These are phyloP conservation scores for Fraxinus cuspidata DNA, from an alignment of 257 asterid genomes.

Conservation along the genomic window DNA sequence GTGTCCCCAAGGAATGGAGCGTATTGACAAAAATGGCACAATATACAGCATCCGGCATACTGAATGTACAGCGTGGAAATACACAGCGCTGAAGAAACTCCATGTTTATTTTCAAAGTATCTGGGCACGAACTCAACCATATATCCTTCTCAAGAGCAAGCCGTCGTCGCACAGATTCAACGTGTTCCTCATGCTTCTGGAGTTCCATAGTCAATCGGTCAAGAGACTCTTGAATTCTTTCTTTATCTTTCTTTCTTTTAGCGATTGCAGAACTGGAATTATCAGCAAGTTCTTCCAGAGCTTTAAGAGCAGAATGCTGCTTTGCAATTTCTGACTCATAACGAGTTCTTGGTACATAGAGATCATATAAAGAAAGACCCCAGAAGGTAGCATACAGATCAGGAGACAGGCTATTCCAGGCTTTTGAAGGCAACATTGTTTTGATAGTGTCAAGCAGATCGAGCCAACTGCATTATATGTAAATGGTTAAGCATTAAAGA, in stretches of 20 bases:
- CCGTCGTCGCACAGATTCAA: constrained; percentile 86
- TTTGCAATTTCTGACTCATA: constrained; percentile 85
- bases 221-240: constrained; percentile 95
- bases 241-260: constrained; percentile 96
- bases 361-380: constrained; percentile 98
- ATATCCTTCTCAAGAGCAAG: constrained; percentile 91
- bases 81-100: constrained; percentile 98
- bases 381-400: constrained; percentile 97
- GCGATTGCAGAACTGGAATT: constrained; percentile 98
- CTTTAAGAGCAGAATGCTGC: constrained; percentile 87
- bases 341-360: constrained; percentile 88
- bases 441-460: constrained; percentile 83
- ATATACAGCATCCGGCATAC: constrained; percentile 98
- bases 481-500: constrained; percentile 24
- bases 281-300: constrained; percentile 93
- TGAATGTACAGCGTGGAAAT: constrained; percentile 97
- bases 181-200: constrained; percentile 96
- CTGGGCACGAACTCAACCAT: constrained; percentile 99
- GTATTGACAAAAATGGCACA: constrained; percentile 94
- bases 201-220: constrained; percentile 81
- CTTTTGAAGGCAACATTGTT: constrained; percentile 92
- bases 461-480: constrained; percentile 69
- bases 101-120: constrained; percentile 94
- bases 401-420: constrained; percentile 99
- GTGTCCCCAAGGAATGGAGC: constrained; percentile 98